Percentiles rank a stretch among this genome's conserved stretches.
These are phyloP conservation scores for Taiozyma sp. DNA, from an alignment of 1,139 yeast genomes.

Conservation along the genomic window DNA sequence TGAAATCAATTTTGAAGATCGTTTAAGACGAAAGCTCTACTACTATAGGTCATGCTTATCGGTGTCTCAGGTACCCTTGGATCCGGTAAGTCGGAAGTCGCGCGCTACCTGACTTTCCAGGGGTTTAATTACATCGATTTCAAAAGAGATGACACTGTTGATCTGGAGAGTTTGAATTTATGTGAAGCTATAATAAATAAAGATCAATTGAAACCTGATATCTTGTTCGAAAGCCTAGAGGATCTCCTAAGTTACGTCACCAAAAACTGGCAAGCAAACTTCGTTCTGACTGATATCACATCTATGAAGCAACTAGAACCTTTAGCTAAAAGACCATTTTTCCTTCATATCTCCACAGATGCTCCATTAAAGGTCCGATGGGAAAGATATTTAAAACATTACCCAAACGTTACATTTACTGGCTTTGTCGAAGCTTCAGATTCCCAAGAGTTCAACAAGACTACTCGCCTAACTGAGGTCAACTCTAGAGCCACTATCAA, in stretches of 20 bases:
- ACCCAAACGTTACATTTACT: slow-evolving; percentile 20
- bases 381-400: slow-evolving; percentile 36
- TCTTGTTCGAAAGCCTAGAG: slow-evolving; percentile 33
- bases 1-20: too few relatives aligned
- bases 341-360: slow-evolving; percentile 75
- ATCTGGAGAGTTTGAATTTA: slow-evolving; percentile 8
- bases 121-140: slow-evolving; percentile 44
- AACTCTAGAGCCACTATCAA: slow-evolving; percentile 55
- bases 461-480: slow-evolving; percentile 42
- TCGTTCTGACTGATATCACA: slow-evolving; percentile 53
- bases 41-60: slow-evolving; percentile 49
- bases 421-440: slow-evolving; percentile 48
- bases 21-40: not conserved
- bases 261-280: slow-evolving; percentile 58
- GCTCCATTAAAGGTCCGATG: slow-evolving; percentile 62
- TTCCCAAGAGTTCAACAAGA: slow-evolving; percentile 32
- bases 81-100: slow-evolving; percentile 68
- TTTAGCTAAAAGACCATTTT: slow-evolving; percentile 76
- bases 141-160: slow-evolving; percentile 4
- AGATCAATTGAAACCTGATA: slow-evolving; percentile 22
- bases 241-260: slow-evolving; percentile 64
- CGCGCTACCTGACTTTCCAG: slow-evolving; percentile 49
- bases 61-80: slow-evolving; percentile 72
- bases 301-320: slow-evolving; percentile 40
- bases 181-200: slow-evolving; percentile 10